Base-by-base conservation (phyloP, 1,284 basidiomycete genomes). In the Papiliotrema laurentii region DNA sequence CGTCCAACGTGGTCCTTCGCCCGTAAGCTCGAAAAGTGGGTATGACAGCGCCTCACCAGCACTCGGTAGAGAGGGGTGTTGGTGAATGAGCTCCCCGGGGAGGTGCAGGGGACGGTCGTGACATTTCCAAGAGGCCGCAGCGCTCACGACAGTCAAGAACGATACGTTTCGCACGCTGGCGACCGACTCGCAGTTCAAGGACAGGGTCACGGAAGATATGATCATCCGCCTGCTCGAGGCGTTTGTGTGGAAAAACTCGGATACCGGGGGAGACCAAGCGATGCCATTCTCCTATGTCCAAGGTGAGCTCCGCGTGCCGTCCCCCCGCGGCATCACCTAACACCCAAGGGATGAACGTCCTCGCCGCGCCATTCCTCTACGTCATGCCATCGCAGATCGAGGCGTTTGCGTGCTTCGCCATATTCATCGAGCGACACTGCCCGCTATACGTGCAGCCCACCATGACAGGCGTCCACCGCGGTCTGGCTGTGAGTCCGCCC, bases 381-480 rank as follows among this genome's bases (percentile, higher is more conserved):
- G 89, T 88, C 10, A 87, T 97, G 83, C 89, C 91, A 1, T 90
- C 89, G 5, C 91, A 98, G 73, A 75, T 97, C 10, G 94, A 98
- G 72, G 94, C 94, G 0, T 98, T 97, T 73, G 88, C 86, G 53
- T 96, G 89, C 72, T 97, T 97, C 66, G 82, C 88, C 26, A 85
- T 85, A 56, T 97, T 98, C 67, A 96, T 97, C 61, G 92, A 97
- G 75, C 81, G 86, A 51, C 85, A 81, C 13, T 97, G 92, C 73
- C 94, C 93, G 13, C 76, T 92, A 22, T 98, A 97, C 63, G 93
- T 97, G 2, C 89, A 94, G 59, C 93, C 93, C 0, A 97, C 92
- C 0, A 76, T 97, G 2, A 87, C 89, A 65, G 94, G 94, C 19
- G 94, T 97, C 0, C 93, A 97, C 68, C 80, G 86, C 46, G 94